A percentile compares a stretch with the other conserved stretches of the same genome.
Conservation (phyloP, 2,329 filamentous ascomycete species). For the Triangularia verruculosa region DNA sequence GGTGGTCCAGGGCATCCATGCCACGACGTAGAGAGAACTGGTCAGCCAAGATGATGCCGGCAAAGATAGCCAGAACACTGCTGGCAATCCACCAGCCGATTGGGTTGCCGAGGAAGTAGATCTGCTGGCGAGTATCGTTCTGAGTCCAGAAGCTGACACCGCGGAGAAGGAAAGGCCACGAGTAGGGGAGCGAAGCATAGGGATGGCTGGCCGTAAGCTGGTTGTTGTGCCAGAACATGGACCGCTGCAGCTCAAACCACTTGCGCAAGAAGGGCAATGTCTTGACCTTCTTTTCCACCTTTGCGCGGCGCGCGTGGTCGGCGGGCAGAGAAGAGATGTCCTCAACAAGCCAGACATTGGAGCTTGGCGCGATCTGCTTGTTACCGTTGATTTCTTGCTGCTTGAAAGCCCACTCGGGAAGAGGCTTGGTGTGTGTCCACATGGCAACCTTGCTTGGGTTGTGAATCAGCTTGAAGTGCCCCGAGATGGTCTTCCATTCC, state of each 20-base stretch:
- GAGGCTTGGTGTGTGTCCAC: slow-evolving; percentile 94
- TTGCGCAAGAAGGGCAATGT: slow-evolving; percentile 84
- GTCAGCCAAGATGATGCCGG: slow-evolving; percentile 86
- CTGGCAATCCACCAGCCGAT: slow-evolving; percentile 96
- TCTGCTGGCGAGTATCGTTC: slow-evolving; percentile 90
- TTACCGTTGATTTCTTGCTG: slow-evolving; percentile 99
- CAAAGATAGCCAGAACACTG: slow-evolving; percentile 88
- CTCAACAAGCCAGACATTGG: slow-evolving; percentile 93
- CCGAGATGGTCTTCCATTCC: slow-evolving; percentile 85
- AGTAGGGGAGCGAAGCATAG: slow-evolving; percentile 90
- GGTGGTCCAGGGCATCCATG: slow-evolving; percentile 86
- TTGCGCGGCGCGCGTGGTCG: slow-evolving; percentile 70
- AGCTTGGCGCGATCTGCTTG: slow-evolving; percentile 86
- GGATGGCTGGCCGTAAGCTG: slow-evolving; percentile 95
- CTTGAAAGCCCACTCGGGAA: slow-evolving; percentile 97
- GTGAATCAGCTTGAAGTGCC: slow-evolving; percentile 95
- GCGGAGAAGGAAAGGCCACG: slow-evolving; percentile 95
- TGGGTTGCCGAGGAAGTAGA: slow-evolving; percentile 97
- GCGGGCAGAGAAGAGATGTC: slow-evolving; percentile 76
- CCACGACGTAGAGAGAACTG: slow-evolving; percentile 91
- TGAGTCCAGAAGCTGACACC: slow-evolving; percentile 99
- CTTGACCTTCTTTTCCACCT: slow-evolving; percentile 77
- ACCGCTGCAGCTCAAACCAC: slow-evolving; percentile 92
- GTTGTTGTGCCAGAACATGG: slow-evolving; percentile 99
- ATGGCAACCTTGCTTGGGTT: slow-evolving; percentile 94